phyloP scores from a whole-genome alignment of 2,329 filamentous ascomycete species.

The Aspergillus quadrilineatus region DNA sequence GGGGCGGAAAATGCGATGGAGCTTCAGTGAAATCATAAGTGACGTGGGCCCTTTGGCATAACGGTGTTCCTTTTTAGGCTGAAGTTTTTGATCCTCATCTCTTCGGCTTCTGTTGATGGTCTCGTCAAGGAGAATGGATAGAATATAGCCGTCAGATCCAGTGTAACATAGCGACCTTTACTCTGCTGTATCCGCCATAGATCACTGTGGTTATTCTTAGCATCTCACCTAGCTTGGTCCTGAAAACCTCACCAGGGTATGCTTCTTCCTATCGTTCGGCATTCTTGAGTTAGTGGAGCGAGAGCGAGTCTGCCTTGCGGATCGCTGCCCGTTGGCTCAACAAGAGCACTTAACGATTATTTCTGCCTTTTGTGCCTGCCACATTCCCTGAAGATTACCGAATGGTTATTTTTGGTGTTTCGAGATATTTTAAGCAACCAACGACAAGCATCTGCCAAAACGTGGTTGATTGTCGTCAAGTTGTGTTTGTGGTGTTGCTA shows the following conservation, averaged over 20 bases:
- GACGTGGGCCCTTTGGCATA: not conserved
- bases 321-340: not conserved
- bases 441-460: not conserved
- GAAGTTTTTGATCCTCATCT: not conserved
- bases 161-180: conserved; percentile 2
- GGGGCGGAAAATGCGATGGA: not conserved
- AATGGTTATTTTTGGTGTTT: not conserved
- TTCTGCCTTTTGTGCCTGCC: not conserved
- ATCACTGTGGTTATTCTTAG: conserved; percentile 3
- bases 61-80: not conserved
- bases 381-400: conserved; percentile 6
- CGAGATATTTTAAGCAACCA: conserved; percentile 12
- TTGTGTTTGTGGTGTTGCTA: not conserved
- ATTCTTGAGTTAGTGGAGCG: conserved; percentile 3
- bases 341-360: not conserved
- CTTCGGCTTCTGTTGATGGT: not conserved
- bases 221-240: not conserved
- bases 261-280: not conserved
- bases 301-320: conserved; percentile 9
- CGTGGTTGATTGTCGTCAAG: not conserved
- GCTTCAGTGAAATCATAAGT: not conserved
- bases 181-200: not conserved
- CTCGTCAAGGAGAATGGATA: not conserved
- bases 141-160: not conserved
- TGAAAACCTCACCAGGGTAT: not conserved